phyloP scores from a whole-genome alignment of 306 rosid genomes.

The Heteromeles arbutifolia region DNA sequence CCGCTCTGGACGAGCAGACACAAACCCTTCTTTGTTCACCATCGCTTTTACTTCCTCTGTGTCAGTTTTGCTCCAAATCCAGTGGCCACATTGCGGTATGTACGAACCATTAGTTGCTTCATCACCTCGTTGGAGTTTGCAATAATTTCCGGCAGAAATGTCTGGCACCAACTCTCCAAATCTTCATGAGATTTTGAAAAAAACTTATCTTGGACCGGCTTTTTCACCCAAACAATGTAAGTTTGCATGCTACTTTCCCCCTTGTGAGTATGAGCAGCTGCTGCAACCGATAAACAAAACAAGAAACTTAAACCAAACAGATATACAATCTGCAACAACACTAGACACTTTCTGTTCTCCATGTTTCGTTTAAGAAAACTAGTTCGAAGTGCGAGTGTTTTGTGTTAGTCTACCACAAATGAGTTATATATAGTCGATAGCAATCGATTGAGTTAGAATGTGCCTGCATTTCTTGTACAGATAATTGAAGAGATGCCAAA shows the following conservation, averaged over 20 bases:
- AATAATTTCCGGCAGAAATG: too few relatives aligned
- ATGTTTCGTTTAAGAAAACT: neutral
- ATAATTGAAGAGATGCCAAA: neutral
- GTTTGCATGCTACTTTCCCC: slow-evolving; percentile 16
- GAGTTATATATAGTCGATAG: neutral
- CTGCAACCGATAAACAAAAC: neutral
- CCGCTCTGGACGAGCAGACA: slow-evolving; percentile 37
- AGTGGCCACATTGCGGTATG: slow-evolving; percentile 41
- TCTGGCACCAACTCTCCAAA: too few relatives aligned
- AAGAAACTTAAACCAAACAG: slow-evolving; percentile 22
- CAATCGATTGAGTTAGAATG: neutral
- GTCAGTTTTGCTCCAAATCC: slow-evolving; percentile 69
- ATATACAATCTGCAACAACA: slow-evolving; percentile 1
- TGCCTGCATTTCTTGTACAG: neutral
- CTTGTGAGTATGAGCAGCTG: neutral
- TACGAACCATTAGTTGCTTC: too few relatives aligned
- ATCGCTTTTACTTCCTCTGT: slow-evolving; percentile 34
- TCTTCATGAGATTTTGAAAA: too few relatives aligned
- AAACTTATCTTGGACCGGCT: too few relatives aligned
- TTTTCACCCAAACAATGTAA: slow-evolving; percentile 39
- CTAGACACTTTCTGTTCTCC: neutral
- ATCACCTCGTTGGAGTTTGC: too few relatives aligned
- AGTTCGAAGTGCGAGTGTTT: neutral
- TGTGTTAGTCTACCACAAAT: neutral
- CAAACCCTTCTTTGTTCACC: slow-evolving; percentile 40